phyloP scores from a whole-genome alignment of 345 rosid species.

The Lagerstroemia speciosa region DNA sequence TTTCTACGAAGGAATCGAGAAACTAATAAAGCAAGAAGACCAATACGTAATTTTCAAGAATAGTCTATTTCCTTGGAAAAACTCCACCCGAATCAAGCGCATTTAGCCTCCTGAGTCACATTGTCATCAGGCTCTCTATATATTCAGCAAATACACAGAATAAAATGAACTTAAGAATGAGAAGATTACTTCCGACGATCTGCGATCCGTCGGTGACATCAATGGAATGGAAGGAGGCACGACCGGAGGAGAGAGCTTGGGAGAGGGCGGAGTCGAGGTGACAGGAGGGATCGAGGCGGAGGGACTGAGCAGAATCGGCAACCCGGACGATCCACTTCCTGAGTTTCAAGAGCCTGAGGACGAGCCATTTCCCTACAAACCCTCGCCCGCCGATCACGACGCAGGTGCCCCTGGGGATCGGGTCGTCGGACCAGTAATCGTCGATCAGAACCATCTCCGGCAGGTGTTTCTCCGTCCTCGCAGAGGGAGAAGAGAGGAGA shows the following conservation, averaged over 20 bases:
- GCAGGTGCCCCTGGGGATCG: slow-evolving; percentile 36
- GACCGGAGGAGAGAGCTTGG: slow-evolving; percentile 54
- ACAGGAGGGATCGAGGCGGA: slow-evolving; percentile 34
- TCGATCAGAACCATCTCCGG: slow-evolving; percentile 11
- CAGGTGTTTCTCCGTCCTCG: background rate
- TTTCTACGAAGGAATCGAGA: background rate
- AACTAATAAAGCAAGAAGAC: background rate
- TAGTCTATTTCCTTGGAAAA: too few relatives aligned
- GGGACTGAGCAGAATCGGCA: slow-evolving; percentile 54
- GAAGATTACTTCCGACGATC: slow-evolving; percentile 42
- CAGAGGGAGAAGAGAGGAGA: background rate
- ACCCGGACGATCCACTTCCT: slow-evolving; percentile 75
- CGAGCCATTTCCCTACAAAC: slow-evolving; percentile 71
- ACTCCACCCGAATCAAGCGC: background rate
- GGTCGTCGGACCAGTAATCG: slow-evolving; percentile 9
- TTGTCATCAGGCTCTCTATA: background rate
- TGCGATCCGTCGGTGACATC: slow-evolving; percentile 57
- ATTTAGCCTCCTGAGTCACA: background rate
- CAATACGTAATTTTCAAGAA: background rate
- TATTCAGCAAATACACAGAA: background rate
- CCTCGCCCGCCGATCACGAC: slow-evolving; percentile 85
- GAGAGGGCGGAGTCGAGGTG: slow-evolving; percentile 47
- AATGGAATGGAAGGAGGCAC: slow-evolving; percentile 54
- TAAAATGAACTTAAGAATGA: background rate
- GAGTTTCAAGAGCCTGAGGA: slow-evolving; percentile 48